phyloP scores from a whole-genome alignment of 1,284 basidiomycete genomes.

The Ustilago crameri region DNA sequence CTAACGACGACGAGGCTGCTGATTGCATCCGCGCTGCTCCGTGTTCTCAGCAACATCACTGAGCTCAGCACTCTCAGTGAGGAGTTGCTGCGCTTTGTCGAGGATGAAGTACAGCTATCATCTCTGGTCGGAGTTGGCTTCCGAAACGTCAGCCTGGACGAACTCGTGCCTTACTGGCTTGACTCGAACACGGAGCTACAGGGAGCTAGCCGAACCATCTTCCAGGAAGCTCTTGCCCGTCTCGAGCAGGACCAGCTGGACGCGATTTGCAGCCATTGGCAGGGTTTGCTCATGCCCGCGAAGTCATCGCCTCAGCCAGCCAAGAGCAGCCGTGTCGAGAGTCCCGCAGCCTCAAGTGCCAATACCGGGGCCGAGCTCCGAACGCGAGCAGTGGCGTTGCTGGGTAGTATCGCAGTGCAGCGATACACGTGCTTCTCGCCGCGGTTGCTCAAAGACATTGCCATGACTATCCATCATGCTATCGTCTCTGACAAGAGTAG shows the following conservation, averaged over 20 bases:
- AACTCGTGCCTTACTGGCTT: conserved; percentile 73
- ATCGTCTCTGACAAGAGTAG: conserved; percentile 24
- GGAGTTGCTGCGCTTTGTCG: conserved; percentile 26
- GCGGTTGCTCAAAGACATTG: conserved; percentile 78
- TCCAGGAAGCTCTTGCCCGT: conserved; percentile 18
- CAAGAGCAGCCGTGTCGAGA: background rate
- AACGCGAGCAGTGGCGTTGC: conserved; percentile 31
- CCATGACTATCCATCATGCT: conserved; percentile 77
- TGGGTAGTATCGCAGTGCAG: conserved; percentile 78
- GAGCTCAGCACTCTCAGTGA: conserved; percentile 22
- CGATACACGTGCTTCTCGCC: conserved; percentile 84
- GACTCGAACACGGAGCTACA: conserved; percentile 49
- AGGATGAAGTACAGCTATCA: conserved; percentile 16
- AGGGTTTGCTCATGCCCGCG: conserved; percentile 54
- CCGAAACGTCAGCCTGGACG: conserved; percentile 75
- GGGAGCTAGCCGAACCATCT: conserved; percentile 29
- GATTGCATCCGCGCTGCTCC: conserved; percentile 33
- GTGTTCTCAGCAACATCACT: conserved; percentile 23
- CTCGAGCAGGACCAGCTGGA: conserved; percentile 32
- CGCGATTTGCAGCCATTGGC: conserved; percentile 51
- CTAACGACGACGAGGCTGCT: conserved; percentile 33
- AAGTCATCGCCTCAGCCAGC: conserved; percentile 3
- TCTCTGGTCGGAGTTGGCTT: conserved; percentile 26
- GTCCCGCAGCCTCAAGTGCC: conserved; percentile 4
- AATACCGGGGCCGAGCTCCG: conserved; percentile 13